A percentile compares a stretch with the other conserved stretches of the same genome.
Conservation (phyloP, 2,329 filamentous ascomycete species). For the Xylaria sp. region DNA sequence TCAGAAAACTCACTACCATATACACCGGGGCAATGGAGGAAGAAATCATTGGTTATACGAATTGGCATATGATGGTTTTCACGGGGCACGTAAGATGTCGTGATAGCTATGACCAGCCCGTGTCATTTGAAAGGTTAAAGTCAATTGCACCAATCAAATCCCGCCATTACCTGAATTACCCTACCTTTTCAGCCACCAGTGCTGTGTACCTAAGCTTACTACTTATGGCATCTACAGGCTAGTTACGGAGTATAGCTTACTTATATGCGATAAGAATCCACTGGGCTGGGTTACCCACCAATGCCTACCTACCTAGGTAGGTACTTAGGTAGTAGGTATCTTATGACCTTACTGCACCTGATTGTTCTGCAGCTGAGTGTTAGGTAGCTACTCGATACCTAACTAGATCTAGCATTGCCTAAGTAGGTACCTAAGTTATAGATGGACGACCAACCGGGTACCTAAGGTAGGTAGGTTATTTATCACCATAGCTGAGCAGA, state of each 20-base stretch:
- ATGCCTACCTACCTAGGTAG: too few species aligned
- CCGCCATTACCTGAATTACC: neutral
- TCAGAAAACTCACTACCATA: neutral
- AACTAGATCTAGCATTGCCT: too few species aligned
- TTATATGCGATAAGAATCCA: neutral
- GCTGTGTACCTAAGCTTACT: neutral
- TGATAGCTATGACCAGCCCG: neutral
- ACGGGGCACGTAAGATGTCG: constrained; percentile 17
- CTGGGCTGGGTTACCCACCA: neutral
- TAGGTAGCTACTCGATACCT: too few species aligned
- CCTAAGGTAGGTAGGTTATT: neutral
- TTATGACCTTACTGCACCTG: neutral
- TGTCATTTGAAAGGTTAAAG: neutral
- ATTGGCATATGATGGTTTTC: neutral
- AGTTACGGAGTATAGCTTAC: too few species aligned
- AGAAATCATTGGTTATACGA: neutral
- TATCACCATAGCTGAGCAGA: too few species aligned
- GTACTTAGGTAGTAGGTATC: neutral
- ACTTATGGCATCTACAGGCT: neutral
- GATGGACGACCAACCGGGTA: neutral
- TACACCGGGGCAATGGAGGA: neutral
- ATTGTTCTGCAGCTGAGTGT: neutral
- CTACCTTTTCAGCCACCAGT: neutral
- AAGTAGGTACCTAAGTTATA: too few species aligned
- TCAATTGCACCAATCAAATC: constrained; percentile 18